Evolutionary conservation across 768 basidiomycete genomes (phyloP), one percentile per base, ranked within the genome.

Genomic region (Candolleomyces aberdarensis): DNA sequence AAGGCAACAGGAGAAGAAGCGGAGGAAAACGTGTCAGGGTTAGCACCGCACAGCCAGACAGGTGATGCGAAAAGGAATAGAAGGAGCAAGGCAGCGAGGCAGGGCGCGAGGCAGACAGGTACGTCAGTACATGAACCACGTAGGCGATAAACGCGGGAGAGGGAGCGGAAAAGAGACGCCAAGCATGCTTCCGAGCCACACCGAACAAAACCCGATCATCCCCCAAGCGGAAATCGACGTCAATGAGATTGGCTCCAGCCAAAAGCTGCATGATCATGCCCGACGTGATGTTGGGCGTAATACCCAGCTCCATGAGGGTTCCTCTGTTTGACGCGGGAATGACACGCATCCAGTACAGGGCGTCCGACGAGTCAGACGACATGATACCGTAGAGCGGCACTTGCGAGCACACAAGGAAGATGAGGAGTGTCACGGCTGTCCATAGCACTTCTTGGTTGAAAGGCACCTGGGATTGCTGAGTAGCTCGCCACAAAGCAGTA

Each of bases 211-310:
- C 94, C 39, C 97, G 82, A 73, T 99, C 97, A 75, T 99, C 97
- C 82, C 98, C 97, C 70, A 99, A 78, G 60, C 87, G 86, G 70
- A 98, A 98, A 79, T 99, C 97, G 66, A 99, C 92, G 58, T 99
- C 96, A 70, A 99, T 92, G 70, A 99, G 80, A 75, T 94, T 98
- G 44, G 97, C 96, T 59, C 97, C 97, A n/a, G 96, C 95, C 63
- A 99, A 83, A 48, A 99, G 88, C 76, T 99, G 97, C 93, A 99
- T 98, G 75, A 98, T 98, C 96, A 98, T 98, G 70, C 97, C 97
- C 56, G 91, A 92, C 10, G 97, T 99, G 73, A 98, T 86, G 71
- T 98, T 97, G 44, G 97, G 97, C 31, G 88, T 96, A 68, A 98
- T 98, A 62, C 97, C 96, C 63, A 99, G 87, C 77, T 99, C 97